These are phyloP conservation scores for Sugiyamaella smithiae DNA, from an alignment of 805 yeast genomes.

Conservation along the genomic window DNA sequence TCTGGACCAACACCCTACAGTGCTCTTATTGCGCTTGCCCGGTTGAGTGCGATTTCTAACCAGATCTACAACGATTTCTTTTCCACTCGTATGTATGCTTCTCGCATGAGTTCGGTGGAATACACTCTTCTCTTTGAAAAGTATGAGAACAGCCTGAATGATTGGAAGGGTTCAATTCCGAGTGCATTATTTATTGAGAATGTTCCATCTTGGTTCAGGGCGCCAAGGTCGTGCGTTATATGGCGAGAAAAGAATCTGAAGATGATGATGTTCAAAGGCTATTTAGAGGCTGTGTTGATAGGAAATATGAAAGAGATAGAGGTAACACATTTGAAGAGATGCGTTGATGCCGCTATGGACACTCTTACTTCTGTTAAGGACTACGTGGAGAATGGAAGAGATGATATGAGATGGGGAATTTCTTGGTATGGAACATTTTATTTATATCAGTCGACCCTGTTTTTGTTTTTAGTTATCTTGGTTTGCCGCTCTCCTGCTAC, in stretches of 20 bases:
- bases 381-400: conserved; percentile 21
- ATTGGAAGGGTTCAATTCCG: conserved; percentile 42
- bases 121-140: conserved; percentile 41
- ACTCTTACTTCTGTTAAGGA: conserved; percentile 43
- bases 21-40: conserved; percentile 51
- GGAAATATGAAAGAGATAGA: conserved; percentile 15
- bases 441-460: conserved; percentile 48
- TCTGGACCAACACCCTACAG: conserved; percentile 50
- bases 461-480: conserved; percentile 31
- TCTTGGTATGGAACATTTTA: conserved; percentile 59
- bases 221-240: conserved; percentile 47
- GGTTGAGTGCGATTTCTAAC: conserved; percentile 44
- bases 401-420: conserved; percentile 39
- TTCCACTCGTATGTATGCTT: conserved; percentile 40
- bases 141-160: conserved; percentile 42
- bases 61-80: conserved; percentile 45
- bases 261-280: conserved; percentile 50
- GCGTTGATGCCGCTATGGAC: conserved; percentile 46
- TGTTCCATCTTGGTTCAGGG: conserved; percentile 52
- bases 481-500: not conserved
- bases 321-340: conserved; percentile 22
- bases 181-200: conserved; percentile 29
- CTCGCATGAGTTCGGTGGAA: conserved; percentile 39
- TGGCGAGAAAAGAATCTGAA: conserved; percentile 57
- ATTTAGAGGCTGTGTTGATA: conserved; percentile 47